Base-by-base conservation (phyloP, 2,329 filamentous ascomycete genomes). In the Colletotrichum orchidophilum region DNA sequence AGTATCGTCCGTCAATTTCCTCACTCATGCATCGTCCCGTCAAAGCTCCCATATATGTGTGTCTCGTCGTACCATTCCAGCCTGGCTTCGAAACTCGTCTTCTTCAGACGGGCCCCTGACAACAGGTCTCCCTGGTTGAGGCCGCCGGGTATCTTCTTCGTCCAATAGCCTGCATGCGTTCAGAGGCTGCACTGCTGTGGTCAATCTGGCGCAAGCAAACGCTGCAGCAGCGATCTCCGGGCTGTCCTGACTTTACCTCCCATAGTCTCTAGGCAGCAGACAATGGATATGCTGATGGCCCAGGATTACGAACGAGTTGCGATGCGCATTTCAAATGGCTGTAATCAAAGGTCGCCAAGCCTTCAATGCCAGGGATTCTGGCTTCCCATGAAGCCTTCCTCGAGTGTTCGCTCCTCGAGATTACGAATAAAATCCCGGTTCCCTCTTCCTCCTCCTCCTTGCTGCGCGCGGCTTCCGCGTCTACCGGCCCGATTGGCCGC, bases 351-450 rank as follows among this genome's bases (percentile, higher is more conserved):
- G 61, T 50, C 42, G 27, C 13, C 21, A 18, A 12, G 61, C 73
- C 80, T 64, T 84, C 92, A 97, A 81, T 96, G 94, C 85, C 91
- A 91, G 62, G 86, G 84, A 70, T 83, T 87, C 74, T 89, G 86
- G 75, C 85, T 86, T 52, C 87, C 88, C 90, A 95, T 93, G 78
- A 95, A 98, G 2, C 95, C 94, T 81, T 98, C 96, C 81, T 97
- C 96, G 66, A 98, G 85, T 2, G 95, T 98, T 42, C 96, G 90
- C 82, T 98, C 96, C 82, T 99, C 96, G 73, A 99, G 85, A 73
- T 93, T 98, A 66, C 96, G 91, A 76, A 99, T 97, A 79, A 99
- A 98, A 79, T 98, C 96, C 52, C 95, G 88, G 77, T 95, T 92
- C 55, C 82, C 86, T 80, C 87, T 87, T 54, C 85, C 39, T 54